These are phyloP conservation scores for Spongispora temasekensis DNA, from an alignment of 1,284 basidiomycete species.

Conservation along the genomic window DNA sequence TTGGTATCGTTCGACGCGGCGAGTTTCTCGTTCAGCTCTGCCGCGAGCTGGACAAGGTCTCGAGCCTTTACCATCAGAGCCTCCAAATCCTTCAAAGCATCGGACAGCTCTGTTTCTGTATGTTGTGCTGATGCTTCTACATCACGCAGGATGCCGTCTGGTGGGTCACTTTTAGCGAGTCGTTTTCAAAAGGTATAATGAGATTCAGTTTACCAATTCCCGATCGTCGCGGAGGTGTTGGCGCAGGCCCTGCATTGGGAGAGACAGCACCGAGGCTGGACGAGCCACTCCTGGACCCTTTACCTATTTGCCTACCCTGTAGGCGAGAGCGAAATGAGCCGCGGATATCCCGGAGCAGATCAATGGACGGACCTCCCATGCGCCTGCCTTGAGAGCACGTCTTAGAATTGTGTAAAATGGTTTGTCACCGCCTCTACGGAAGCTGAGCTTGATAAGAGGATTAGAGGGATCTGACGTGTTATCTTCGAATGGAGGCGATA, in stretches of 20 bases:
- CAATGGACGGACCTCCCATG: constrained; percentile 69
- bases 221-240: constrained; percentile 20
- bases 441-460: constrained; percentile 74
- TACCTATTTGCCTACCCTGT: constrained; percentile 32
- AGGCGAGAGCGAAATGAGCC: constrained; percentile 14
- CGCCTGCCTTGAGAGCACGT: constrained; percentile 72
- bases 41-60: constrained; percentile 91
- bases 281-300: constrained; percentile 22
- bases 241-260: constrained; percentile 18
- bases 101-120: constrained; percentile 69
- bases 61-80: constrained; percentile 90
- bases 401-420: constrained; percentile 82
- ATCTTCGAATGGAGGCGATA: constrained; percentile 48
- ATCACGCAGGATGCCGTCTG: constrained; percentile 79
- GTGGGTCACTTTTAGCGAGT: constrained; percentile 7
- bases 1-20: constrained; percentile 47
- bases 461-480: constrained; percentile 32
- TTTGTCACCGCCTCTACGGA: constrained; percentile 89
- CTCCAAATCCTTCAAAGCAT: constrained; percentile 88
- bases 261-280: constrained; percentile 21
- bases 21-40: constrained; percentile 84
- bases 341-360: background rate
- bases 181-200: background rate
- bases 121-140: constrained; percentile 71
- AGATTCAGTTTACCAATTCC: constrained; percentile 28